Evolutionary conservation across 2,329 filamentous ascomycete genomes (phyloP).

Genomic region (Arthrinium puccinioides): DNA sequence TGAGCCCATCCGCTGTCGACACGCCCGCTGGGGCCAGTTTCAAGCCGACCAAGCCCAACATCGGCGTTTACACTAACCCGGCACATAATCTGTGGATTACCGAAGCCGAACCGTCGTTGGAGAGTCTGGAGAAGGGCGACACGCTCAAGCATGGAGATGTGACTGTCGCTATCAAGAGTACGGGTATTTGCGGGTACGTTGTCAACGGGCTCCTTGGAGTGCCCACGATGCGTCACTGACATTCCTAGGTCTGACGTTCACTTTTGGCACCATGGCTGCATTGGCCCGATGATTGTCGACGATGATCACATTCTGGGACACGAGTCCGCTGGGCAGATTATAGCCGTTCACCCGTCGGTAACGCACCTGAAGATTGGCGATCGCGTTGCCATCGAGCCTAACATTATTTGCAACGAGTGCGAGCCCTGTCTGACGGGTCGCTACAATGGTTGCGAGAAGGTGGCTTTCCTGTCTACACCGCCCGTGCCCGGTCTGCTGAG

Average conservation of each 20-base stretch:
- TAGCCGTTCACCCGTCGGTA: conserved; percentile 77
- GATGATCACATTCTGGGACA: conserved; percentile 89
- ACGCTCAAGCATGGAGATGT: conserved; percentile 76
- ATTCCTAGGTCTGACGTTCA: conserved; percentile 74
- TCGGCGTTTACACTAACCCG: conserved; percentile 94
- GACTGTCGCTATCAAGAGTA: conserved; percentile 82
- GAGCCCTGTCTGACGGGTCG: conserved; percentile 86
- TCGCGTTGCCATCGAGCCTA: conserved; percentile 88
- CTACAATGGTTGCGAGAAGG: conserved; percentile 89
- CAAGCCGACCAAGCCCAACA: conserved; percentile 68
- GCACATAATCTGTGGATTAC: conserved; percentile 86
- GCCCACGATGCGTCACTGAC: neutral
- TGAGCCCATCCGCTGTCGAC: conserved; percentile 6
- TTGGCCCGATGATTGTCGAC: conserved; percentile 90
- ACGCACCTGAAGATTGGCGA: conserved; percentile 74
- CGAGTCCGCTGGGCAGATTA: conserved; percentile 79
- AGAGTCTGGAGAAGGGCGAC: conserved; percentile 62
- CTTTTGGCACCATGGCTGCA: conserved; percentile 94
- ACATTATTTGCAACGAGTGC: conserved; percentile 85
- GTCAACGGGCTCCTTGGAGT: neutral
- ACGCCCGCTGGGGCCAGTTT: conserved; percentile 1
- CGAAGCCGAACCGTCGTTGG: conserved; percentile 66
- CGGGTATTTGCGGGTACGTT: conserved; percentile 87
- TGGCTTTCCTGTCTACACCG: conserved; percentile 84
- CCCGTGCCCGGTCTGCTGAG: conserved; percentile 81